A percentile compares a stretch with the other conserved stretches of the same genome.
Conservation (phyloP, 495 filamentous ascomycete genomes). For the Hypoxylon fragiforme region DNA sequence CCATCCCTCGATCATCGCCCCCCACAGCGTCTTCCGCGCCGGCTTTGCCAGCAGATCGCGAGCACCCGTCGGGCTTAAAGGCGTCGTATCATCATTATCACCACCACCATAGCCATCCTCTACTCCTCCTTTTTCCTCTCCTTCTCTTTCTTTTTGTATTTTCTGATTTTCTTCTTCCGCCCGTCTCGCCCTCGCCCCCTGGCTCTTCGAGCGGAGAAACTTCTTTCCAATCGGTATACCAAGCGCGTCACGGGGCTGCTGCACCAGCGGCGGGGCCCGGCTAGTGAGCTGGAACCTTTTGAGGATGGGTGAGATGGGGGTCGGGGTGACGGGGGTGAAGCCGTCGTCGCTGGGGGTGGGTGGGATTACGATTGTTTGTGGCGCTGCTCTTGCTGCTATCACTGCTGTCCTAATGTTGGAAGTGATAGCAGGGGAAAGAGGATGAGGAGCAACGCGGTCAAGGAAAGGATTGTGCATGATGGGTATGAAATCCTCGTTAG, state of each 20-base stretch:
- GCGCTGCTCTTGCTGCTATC: constrained; percentile 1
- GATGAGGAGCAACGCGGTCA: neutral
- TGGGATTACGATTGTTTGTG: constrained; percentile 12
- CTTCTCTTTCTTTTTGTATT: no score
- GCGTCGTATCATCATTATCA: constrained; percentile 21
- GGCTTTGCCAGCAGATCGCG: constrained; percentile 28
- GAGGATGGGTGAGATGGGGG: constrained; percentile 21
- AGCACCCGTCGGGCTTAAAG: constrained; percentile 21
- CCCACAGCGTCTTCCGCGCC: constrained; percentile 44
- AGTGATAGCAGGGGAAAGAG: no score
- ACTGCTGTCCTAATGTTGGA: no score
- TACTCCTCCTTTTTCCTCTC: no score
- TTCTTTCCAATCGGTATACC: constrained; percentile 25
- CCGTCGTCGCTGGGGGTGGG: constrained; percentile 32
- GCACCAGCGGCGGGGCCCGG: constrained; percentile 26
- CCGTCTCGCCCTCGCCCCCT: constrained; percentile 1
- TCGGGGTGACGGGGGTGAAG: constrained; percentile 32
- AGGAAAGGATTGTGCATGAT: constrained; percentile 23
- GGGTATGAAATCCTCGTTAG: constrained; percentile 33
- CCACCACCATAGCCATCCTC: no score
- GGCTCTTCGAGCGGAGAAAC: constrained; percentile 21
- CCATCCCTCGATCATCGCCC: constrained; percentile 50
- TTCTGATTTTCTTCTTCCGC: no score
- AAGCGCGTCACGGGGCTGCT: constrained; percentile 32
- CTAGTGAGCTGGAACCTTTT: constrained; percentile 26